Evolutionary conservation across 768 basidiomycete species (phyloP).

Genomic region (Rhodotorula kratochvilovae): DNA sequence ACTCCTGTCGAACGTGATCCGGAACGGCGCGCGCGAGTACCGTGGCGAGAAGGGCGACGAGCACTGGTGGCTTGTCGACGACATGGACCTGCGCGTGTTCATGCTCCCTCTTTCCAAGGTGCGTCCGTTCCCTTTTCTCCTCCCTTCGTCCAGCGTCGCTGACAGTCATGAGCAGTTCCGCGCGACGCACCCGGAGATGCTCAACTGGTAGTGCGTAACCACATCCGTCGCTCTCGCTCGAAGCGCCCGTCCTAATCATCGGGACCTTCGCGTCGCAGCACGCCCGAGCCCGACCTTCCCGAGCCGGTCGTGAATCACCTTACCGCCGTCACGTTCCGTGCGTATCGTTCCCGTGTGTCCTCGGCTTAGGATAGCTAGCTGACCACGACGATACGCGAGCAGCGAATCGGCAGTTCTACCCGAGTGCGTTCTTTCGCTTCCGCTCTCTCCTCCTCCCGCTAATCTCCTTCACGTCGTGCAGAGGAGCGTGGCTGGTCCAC

Average conservation of each 20-base stretch:
- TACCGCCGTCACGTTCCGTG: background rate
- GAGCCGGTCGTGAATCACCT: constrained; percentile 7
- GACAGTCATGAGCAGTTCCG: background rate
- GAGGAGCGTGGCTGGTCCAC: constrained; percentile 8
- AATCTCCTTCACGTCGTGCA: background rate
- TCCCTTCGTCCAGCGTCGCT: too few relatives aligned
- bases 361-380: background rate
- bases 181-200: background rate
- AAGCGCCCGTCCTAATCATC: background rate
- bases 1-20: background rate
- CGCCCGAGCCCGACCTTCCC: background rate
- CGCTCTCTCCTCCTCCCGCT: fast-evolving
- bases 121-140: background rate
- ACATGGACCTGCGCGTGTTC: background rate
- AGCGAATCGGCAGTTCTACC: constrained; percentile 11
- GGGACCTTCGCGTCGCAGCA: background rate
- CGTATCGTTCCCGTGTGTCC: background rate
- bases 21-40: background rate
- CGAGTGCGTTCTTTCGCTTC: background rate
- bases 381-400: background rate
- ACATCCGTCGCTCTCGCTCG: background rate
- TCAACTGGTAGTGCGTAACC: constrained; percentile 10
- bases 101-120: background rate
- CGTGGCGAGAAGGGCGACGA: background rate
- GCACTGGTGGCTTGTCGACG: constrained; percentile 9